phyloP scores from a whole-genome alignment of 352 stramenopile species.

The Pythium myriotylum region DNA sequence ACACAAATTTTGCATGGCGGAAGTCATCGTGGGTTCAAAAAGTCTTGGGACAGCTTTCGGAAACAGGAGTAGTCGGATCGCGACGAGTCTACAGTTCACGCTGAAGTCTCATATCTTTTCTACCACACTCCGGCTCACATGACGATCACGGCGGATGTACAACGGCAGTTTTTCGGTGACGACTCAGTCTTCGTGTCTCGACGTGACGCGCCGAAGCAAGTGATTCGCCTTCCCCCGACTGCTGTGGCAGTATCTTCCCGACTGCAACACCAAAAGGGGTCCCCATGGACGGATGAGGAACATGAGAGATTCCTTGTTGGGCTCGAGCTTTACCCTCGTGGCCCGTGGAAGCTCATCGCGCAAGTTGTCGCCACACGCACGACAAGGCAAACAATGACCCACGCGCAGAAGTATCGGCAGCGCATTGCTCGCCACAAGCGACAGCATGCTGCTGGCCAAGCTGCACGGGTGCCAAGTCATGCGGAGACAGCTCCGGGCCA shows the following conservation, averaged over 20 bases:
- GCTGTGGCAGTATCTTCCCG: not conserved
- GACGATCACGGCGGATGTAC: constrained; percentile 10
- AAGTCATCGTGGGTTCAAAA: too few relatives aligned
- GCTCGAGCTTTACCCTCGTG: constrained; percentile 32
- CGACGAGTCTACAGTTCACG: not conserved
- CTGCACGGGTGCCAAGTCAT: too few relatives aligned
- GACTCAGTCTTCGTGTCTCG: not conserved
- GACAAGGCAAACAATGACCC: constrained; percentile 29
- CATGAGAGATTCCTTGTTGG: constrained; percentile 41
- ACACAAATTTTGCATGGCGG: too few relatives aligned
- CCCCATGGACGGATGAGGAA: constrained; percentile 39
- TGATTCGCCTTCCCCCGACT: constrained; percentile 12
- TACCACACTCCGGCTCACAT: constrained; percentile 4
- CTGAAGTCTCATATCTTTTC: constrained; percentile 5
- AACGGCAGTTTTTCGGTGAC: constrained; percentile 11
- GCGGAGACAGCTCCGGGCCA: too few relatives aligned
- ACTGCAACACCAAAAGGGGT: constrained; percentile 12
- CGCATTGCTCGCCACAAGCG: constrained; percentile 24
- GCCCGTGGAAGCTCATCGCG: constrained; percentile 37
- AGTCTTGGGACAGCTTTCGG: too few relatives aligned
- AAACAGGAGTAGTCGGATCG: too few relatives aligned
- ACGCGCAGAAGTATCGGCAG: constrained; percentile 46
- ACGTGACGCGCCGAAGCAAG: constrained; percentile 1
- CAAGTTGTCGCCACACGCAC: constrained; percentile 32
- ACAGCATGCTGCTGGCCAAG: not conserved